These are phyloP conservation scores for Exserohilum turcica DNA, from an alignment of 2,329 filamentous ascomycete species.

Conservation along the genomic window DNA sequence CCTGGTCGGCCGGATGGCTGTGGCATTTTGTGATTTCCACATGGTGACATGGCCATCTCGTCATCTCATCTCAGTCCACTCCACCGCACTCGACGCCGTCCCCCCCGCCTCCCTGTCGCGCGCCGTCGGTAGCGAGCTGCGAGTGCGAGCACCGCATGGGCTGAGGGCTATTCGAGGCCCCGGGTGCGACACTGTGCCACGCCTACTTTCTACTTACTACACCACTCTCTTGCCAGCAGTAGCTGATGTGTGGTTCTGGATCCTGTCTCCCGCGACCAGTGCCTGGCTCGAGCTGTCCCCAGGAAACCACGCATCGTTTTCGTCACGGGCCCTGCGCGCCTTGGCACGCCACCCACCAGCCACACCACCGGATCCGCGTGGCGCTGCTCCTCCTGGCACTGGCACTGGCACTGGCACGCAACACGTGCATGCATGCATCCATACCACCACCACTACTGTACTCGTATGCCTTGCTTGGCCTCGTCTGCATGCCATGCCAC, in stretches of 20 bases:
- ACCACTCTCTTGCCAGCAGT: slow-evolving; percentile 29
- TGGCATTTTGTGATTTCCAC: background rate
- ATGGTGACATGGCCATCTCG: background rate
- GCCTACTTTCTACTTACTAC: too few relatives aligned
- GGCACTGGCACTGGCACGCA: too few relatives aligned
- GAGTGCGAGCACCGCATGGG: slow-evolving; percentile 25
- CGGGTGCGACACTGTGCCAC: slow-evolving; percentile 36
- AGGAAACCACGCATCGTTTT: background rate
- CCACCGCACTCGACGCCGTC: too few relatives aligned
- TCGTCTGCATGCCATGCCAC: background rate
- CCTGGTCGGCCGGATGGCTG: background rate
- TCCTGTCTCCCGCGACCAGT: slow-evolving; percentile 29
- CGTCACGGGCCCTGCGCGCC: background rate
- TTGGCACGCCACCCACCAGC: slow-evolving; percentile 3
- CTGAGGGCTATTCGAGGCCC: slow-evolving; percentile 37
- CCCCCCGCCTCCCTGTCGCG: too few relatives aligned
- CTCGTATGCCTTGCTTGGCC: too few relatives aligned
- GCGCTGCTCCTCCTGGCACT: background rate
- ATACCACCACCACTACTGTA: too few relatives aligned
- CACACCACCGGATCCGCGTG: background rate
- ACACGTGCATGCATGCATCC: too few relatives aligned
- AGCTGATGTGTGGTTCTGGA: slow-evolving; percentile 13
- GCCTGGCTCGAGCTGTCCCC: background rate
- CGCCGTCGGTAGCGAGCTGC: too few relatives aligned
- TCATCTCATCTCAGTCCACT: slow-evolving; percentile 4